Percentiles rank a stretch among this genome's conserved stretches.
Evolutionary conservation across 1,284 basidiomycete genomes (phyloP).

Genomic region (Boletellus dicymbophilus): DNA sequence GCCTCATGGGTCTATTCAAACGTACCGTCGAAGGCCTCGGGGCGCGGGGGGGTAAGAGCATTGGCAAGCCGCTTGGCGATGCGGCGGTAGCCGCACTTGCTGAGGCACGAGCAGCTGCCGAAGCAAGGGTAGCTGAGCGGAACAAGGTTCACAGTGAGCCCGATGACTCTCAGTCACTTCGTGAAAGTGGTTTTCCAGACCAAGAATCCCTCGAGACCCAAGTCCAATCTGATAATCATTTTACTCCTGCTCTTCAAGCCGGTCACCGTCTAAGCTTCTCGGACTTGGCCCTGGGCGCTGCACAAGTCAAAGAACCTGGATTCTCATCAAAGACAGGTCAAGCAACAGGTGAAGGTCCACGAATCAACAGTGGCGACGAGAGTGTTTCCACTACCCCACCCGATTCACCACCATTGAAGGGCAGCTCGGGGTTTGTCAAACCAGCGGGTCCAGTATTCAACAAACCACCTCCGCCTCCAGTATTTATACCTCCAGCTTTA

Average conservation of each 20-base stretch:
- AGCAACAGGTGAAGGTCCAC: not conserved
- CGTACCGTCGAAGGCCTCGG: slow-evolving; percentile 67
- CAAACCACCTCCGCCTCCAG: slow-evolving; percentile 47
- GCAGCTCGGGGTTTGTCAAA: slow-evolving; percentile 33
- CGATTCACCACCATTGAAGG: slow-evolving; percentile 49
- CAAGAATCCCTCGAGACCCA: slow-evolving; percentile 14
- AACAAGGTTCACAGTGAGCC: slow-evolving; percentile 47
- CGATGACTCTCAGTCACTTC: slow-evolving; percentile 26
- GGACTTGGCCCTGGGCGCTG: slow-evolving; percentile 19
- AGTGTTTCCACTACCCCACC: slow-evolving; percentile 60
- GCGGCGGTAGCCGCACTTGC: slow-evolving; percentile 62
- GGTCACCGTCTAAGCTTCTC: slow-evolving; percentile 26
- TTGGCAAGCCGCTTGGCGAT: slow-evolving; percentile 61
- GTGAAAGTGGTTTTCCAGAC: slow-evolving; percentile 7
- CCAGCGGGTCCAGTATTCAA: slow-evolving; percentile 55
- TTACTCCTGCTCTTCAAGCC: not conserved
- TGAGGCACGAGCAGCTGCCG: slow-evolving; percentile 69
- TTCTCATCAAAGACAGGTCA: not conserved
- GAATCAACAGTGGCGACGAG: slow-evolving; percentile 13
- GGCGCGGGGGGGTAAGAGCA: slow-evolving; percentile 59
- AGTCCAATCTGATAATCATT: slow-evolving; percentile 5
- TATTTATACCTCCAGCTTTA: slow-evolving; percentile 49
- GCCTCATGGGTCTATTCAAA: slow-evolving; percentile 63
- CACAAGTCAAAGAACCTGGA: not conserved
- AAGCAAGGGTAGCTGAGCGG: slow-evolving; percentile 67